Evolutionary conservation across 371 early-diverging fungal genomes (phyloP).

Genomic region (Mucor piriformis): DNA sequence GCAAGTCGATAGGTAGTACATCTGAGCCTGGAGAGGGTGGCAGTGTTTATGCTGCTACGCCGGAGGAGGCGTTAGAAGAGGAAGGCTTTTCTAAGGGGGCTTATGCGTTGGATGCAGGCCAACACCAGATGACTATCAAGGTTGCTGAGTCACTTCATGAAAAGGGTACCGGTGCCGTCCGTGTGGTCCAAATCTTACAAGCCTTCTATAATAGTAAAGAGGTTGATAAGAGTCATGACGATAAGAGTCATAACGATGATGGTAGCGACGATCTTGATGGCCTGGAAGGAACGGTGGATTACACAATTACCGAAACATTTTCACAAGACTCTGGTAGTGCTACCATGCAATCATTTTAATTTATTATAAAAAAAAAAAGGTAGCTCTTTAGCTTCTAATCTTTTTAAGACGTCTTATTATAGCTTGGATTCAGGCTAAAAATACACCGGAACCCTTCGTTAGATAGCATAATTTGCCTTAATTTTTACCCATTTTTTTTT

Average conservation of each 20-base stretch:
- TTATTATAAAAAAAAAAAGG: too few relatives aligned
- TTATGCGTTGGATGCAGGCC: constrained; percentile 12
- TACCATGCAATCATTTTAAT: too few relatives aligned
- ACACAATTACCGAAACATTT: too few relatives aligned
- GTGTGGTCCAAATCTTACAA: constrained; percentile 35
- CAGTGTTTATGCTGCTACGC: constrained; percentile 3
- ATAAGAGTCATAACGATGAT: constrained; percentile 13
- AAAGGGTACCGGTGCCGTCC: constrained; percentile 35
- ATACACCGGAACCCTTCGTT: too few relatives aligned
- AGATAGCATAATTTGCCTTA: too few relatives aligned
- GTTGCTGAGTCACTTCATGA: constrained; percentile 28
- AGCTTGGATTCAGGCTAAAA: too few relatives aligned
- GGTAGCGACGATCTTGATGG: neutral
- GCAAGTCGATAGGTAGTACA: constrained; percentile 28
- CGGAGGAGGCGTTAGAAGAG: too few relatives aligned
- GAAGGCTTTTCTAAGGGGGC: too few relatives aligned
- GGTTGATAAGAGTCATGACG: constrained; percentile 4
- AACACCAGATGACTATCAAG: constrained; percentile 39
- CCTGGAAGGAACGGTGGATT: neutral
- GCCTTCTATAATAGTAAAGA: constrained; percentile 31
- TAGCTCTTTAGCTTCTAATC: too few relatives aligned
- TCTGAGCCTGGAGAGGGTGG: constrained; percentile 18
- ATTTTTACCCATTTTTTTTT: too few relatives aligned
- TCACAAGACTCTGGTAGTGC: too few relatives aligned
- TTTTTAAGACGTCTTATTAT: too few relatives aligned